Percentiles rank a stretch among this genome's conserved stretches.
These are phyloP conservation scores for Modicella reniformis DNA, from an alignment of 371 early-diverging fungal genomes.

Conservation along the genomic window DNA sequence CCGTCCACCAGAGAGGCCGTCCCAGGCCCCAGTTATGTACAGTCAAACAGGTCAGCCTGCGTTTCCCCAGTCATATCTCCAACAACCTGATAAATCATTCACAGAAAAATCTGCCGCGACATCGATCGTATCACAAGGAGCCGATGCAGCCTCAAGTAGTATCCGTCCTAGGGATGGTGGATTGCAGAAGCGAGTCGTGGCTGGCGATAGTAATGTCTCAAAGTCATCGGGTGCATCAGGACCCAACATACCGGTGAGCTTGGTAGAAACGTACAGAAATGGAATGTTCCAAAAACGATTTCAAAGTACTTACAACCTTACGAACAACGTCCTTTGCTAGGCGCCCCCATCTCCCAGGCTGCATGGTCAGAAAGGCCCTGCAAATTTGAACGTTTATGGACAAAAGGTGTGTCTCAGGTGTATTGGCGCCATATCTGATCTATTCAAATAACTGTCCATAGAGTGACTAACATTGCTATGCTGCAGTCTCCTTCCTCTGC, in stretches of 20 bases:
- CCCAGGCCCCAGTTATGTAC: slow-evolving; percentile 53
- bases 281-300: too few relatives aligned
- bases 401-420: slow-evolving; percentile 19
- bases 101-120: slow-evolving; percentile 13
- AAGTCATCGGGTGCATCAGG: slow-evolving; percentile 3
- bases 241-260: slow-evolving; percentile 9
- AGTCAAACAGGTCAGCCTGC: slow-evolving; percentile 42
- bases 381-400: slow-evolving; percentile 34
- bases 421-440: background rate
- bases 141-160: slow-evolving; percentile 40
- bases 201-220: slow-evolving; percentile 23
- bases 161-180: slow-evolving; percentile 47
- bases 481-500: slow-evolving; percentile 16
- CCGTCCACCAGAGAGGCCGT: slow-evolving; percentile 51
- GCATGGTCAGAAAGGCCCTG: slow-evolving; percentile 50
- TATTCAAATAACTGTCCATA: background rate
- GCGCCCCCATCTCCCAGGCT: slow-evolving; percentile 50
- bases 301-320: too few relatives aligned
- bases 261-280: background rate
- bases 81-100: slow-evolving; percentile 8
- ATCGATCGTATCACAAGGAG: slow-evolving; percentile 38
- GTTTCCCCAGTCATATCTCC: slow-evolving; percentile 33
- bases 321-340: slow-evolving; percentile 5
- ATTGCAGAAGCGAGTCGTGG: slow-evolving; percentile 41
- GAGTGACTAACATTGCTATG: background rate